Conservation (phyloP, 345 rosid genomes). For the Citrus australasica region DNA sequence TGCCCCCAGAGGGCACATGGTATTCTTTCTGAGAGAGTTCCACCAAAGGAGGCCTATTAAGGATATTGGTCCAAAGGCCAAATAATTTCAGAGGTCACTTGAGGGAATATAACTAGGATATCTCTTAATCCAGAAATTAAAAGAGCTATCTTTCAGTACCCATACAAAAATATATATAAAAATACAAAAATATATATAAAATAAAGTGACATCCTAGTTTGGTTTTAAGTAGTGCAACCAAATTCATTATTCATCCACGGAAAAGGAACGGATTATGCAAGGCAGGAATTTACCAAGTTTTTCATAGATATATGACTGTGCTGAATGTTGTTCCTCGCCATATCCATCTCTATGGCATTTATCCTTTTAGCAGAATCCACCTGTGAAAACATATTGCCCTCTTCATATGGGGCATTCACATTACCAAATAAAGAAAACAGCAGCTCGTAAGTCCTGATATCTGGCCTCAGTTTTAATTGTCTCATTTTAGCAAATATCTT, state of each 20-base stretch:
- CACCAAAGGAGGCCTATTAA: background rate
- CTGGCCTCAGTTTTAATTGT: constrained; percentile 46
- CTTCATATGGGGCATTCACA: constrained; percentile 72
- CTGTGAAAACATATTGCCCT: constrained; percentile 52
- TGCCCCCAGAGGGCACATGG: background rate
- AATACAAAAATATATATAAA: background rate
- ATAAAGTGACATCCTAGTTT: background rate
- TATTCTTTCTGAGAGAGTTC: background rate
- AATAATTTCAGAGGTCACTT: background rate
- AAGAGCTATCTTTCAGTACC: background rate
- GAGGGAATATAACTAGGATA: no score
- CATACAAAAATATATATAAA: background rate
- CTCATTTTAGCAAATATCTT: constrained; percentile 67
- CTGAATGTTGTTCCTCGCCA: constrained; percentile 60
- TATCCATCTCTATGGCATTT: constrained; percentile 65
- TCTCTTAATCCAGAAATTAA: no score
- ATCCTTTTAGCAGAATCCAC: constrained; percentile 61
- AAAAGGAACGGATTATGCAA: constrained; percentile 12
- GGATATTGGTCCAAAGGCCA: background rate
- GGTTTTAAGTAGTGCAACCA: background rate
- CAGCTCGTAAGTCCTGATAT: constrained; percentile 61
- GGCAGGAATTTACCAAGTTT: constrained; percentile 53
- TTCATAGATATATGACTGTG: constrained; percentile 59
- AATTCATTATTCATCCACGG: background rate
- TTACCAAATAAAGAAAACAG: constrained; percentile 74